These are phyloP conservation scores for Amaranthus palmeri DNA, from an alignment of 148 eudicot species.

Conservation along the genomic window DNA sequence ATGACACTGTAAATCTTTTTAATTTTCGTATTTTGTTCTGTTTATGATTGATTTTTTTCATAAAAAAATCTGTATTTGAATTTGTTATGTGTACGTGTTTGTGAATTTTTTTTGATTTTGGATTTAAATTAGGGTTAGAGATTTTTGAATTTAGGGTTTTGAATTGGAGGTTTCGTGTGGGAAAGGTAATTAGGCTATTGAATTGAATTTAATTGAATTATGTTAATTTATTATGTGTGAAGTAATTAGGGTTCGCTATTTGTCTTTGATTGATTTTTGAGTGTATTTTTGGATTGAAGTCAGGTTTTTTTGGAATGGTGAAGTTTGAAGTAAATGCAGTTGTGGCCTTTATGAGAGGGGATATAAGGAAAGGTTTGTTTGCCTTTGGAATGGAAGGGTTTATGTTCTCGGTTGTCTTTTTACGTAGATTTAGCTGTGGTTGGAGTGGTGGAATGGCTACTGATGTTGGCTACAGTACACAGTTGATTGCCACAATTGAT, in stretches of 20 bases:
- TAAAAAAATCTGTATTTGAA: neutral
- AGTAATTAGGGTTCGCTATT: neutral
- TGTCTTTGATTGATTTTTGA: neutral
- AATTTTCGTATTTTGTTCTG: neutral
- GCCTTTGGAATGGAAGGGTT: no score
- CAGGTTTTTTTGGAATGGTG: neutral
- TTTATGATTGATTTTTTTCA: neutral
- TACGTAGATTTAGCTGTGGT: no score
- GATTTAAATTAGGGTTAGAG: neutral
- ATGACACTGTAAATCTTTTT: constrained; percentile 45
- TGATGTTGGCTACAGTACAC: no score
- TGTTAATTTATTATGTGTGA: neutral
- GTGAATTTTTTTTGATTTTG: neutral
- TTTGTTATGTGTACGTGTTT: neutral
- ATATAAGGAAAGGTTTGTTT: no score
- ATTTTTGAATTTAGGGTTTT: constrained; percentile 10
- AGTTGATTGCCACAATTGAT: no score
- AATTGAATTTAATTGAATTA: neutral
- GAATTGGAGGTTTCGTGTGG: neutral
- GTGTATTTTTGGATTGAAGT: neutral
- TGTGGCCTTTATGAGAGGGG: neutral
- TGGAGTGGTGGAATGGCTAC: no score
- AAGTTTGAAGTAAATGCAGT: constrained; percentile 3
- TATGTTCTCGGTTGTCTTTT: neutral
- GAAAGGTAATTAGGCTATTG: neutral